A percentile compares a stretch with the other conserved stretches of the same genome.
Conservation (phyloP, 2,329 filamentous ascomycete genomes). For the Aspergillus piperis region DNA sequence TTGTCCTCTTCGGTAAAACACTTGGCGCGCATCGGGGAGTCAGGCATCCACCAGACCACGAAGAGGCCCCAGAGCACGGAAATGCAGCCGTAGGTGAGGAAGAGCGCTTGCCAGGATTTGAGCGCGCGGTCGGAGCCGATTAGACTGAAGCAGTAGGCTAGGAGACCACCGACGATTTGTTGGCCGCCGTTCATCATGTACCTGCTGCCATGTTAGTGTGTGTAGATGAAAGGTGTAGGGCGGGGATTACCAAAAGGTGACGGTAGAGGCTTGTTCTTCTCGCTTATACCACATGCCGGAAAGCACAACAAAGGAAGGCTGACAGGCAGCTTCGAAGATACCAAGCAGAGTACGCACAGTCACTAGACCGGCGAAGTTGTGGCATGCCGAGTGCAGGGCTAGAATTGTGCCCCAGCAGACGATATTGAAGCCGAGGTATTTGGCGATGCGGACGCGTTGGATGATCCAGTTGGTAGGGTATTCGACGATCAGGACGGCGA, state of each 20-base stretch:
- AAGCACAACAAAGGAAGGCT: constrained; percentile 68
- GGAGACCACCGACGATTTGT: constrained; percentile 70
- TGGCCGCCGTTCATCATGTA: constrained; percentile 77
- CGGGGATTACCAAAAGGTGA: constrained; percentile 64
- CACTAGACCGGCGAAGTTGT: constrained; percentile 62
- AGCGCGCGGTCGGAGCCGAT: constrained; percentile 55
- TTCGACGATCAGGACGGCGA: constrained; percentile 69
- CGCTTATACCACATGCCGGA: constrained; percentile 71
- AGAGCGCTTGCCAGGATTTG: constrained; percentile 69
- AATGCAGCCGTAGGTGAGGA: constrained; percentile 65
- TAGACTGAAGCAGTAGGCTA: constrained; percentile 59
- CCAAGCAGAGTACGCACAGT: constrained; percentile 66
- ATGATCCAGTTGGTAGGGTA: constrained; percentile 70
- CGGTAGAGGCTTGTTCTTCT: constrained; percentile 65
- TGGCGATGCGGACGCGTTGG: constrained; percentile 66
- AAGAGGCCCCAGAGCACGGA: constrained; percentile 67
- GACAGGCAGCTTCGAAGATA: constrained; percentile 70
- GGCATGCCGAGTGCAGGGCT: constrained; percentile 62
- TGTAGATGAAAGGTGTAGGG: background rate
- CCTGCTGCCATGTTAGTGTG: constrained; percentile 25
- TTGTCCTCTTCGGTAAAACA: constrained; percentile 69
- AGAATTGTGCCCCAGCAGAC: constrained; percentile 64
- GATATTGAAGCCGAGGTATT: constrained; percentile 66
- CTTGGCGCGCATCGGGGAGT: constrained; percentile 70
- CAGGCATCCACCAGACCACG: constrained; percentile 65